phyloP scores from a whole-genome alignment of 1,284 basidiomycete genomes.

The Meira nashicola region DNA sequence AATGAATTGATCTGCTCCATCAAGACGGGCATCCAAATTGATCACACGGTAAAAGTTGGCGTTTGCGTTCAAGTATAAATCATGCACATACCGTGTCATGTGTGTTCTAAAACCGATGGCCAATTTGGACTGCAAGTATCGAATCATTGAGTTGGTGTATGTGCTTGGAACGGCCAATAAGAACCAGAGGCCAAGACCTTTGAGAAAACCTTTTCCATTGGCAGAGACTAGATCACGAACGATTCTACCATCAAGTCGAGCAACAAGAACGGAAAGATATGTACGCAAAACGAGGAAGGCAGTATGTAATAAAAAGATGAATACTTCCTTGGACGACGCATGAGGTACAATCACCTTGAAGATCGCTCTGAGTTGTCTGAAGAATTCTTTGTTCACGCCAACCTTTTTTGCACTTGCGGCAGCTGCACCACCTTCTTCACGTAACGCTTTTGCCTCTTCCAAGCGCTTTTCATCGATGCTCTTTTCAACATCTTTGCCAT shows the following conservation, averaged over 20 bases:
- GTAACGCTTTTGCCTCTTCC: conserved; percentile 36
- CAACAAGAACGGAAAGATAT: conserved; percentile 70
- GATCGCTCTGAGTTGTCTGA: conserved; percentile 59
- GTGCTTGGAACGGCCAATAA: conserved; percentile 83
- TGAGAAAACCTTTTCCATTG: conserved; percentile 75
- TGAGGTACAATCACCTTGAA: conserved; percentile 48
- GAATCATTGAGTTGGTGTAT: conserved; percentile 94
- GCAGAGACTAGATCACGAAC: conserved; percentile 84
- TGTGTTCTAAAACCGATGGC: conserved; percentile 78
- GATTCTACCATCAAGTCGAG: conserved; percentile 80
- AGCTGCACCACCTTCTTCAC: conserved; percentile 39
- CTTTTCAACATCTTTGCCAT: conserved; percentile 22
- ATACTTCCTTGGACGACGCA: conserved; percentile 62
- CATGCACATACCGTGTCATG: conserved; percentile 84
- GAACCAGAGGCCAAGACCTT: conserved; percentile 83
- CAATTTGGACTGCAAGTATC: conserved; percentile 84
- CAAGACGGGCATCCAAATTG: conserved; percentile 44
- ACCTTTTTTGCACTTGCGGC: conserved; percentile 49
- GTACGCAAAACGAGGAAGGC: conserved; percentile 82
- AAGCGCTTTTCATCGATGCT: conserved; percentile 17
- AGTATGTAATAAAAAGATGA: conserved; percentile 74
- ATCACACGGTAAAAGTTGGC: conserved; percentile 59
- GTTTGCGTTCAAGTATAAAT: conserved; percentile 65
- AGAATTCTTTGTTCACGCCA: conserved; percentile 69
- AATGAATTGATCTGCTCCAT: conserved; percentile 62